Evolutionary conservation across 805 yeast species (phyloP), one percentile per base, ranked within the genome.

Genomic region (Grigorovia yakushimaensis): DNA sequence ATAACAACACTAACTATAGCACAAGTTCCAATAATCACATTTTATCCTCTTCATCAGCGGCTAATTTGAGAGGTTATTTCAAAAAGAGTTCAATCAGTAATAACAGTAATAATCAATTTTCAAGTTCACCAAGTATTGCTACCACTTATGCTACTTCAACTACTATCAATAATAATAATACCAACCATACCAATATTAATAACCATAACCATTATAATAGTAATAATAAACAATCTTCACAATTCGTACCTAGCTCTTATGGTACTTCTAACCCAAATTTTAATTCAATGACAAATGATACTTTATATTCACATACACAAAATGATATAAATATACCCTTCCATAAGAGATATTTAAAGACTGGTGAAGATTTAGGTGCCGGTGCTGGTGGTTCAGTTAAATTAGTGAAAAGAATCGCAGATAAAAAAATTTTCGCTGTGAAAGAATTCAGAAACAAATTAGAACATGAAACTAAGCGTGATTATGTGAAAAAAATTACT

Each of bases 321-420:
- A 33, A 13, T 13, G 73, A 74, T 61, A 56, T 65, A 19, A 53
- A 53, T 5, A 48, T 68, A 38, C 88, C 88, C 0, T 81, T 82
- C 55, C 77, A 83, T 37, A 87, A 83, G 59, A 69, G 88, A 53
- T 88, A 88, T 64, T 77, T 82, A 42, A 84, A 82, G 61, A 80
- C 84, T 47, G 95, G 95, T 46, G 91, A 88, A 51, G 84, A 78
- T 49, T 72, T 89, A 43, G 97, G 96, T 47, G 93, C 93, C 19
- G 97, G 97, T 46, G 96, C 96, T 2, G 97, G 97, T 44, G 97
- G 97, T 4, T 76, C 83, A 15, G 97, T 89, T 33, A 79, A 81
- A 57, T 71, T 88, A 43, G 82, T 87, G 42, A 81, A 73, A 45
- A 69, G 95, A 54, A 66, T 76, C 4, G 65, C 76, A 1, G 96